phyloP scores from a whole-genome alignment of 257 asterid species.

The Salvia hispanica region DNA sequence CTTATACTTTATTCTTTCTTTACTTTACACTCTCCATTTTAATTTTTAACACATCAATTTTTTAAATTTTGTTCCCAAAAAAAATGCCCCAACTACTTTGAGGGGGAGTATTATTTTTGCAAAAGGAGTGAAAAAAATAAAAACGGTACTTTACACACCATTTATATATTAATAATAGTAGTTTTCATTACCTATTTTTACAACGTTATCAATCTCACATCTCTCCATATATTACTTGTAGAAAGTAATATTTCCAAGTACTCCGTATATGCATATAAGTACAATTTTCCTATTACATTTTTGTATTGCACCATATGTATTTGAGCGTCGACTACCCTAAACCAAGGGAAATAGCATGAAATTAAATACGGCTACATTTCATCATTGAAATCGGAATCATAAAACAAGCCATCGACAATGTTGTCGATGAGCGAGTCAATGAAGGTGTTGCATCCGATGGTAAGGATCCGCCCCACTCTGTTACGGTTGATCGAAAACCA shows the following conservation, averaged over 20 bases:
- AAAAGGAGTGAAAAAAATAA: too few species aligned
- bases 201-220: too few species aligned
- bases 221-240: too few species aligned
- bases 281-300: background rate
- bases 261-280: background rate
- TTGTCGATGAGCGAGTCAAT: slow-evolving; percentile 74
- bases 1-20: too few species aligned
- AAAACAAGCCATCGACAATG: slow-evolving; percentile 76
- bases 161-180: background rate
- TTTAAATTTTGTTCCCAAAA: too few species aligned
- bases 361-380: slow-evolving; percentile 32
- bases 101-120: too few species aligned
- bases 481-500: slow-evolving; percentile 73
- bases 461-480: slow-evolving; percentile 68
- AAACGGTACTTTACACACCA: background rate
- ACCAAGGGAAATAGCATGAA: background rate
- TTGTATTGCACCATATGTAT: background rate
- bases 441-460: slow-evolving; percentile 67
- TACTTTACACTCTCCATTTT: too few species aligned
- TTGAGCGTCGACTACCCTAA: background rate
- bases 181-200: background rate
- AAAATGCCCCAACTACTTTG: too few species aligned
- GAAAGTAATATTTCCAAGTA: too few species aligned
- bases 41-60: too few species aligned
- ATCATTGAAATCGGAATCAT: slow-evolving; percentile 52